Base-by-base conservation (phyloP, 2,329 filamentous ascomycete species). In the Aureobasidium mangrovei region DNA sequence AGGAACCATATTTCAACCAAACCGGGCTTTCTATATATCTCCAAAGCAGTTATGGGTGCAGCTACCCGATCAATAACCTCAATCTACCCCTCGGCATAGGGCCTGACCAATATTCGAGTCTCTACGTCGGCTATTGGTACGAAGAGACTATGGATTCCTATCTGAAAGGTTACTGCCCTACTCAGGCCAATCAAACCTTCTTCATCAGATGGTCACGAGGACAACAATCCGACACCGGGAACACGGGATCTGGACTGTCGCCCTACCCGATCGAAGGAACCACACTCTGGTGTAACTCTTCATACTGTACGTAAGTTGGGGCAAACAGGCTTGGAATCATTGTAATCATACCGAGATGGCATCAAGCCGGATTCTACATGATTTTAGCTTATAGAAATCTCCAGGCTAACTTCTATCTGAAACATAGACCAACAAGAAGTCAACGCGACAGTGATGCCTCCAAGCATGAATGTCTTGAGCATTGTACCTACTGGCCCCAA, bases 271-370 rank as follows among this genome's bases (percentile, higher is more conserved):
- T 44, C 24, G 27, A 39, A 8, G 55, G 69, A 0, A 74, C 70
- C 0, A 68, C 69, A 0, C 26, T 73, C 0, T 79, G 72, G 45
- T 79, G 77, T 45, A 62, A 72, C 26, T 56, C 75, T 0, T 59
- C 33, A 0, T 82, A 81, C 54, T 74, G 26, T 49, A 26, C 2
- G 29, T 38, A 4, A 29, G 7, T 2, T 3, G 9, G 12, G 8
- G 10, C 8, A 38, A 28, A n/a, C 32, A 36, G 6, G 28, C 33
- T 18, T 7, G 10, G 0, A 24, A 6, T 18, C 12, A 35, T 4
- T 10, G n/a, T n/a, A n/a, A n/a, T n/a, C n/a, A n/a, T n/a, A n/a
- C n/a, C n/a, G n/a, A n/a, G n/a, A n/a, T n/a, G n/a, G n/a, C n/a
- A n/a, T n/a, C n/a, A n/a, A n/a, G n/a, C n/a, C n/a, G n/a, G n/a